Conservation (phyloP, 176 grass and related monocot species). For the Panicum miliaceum region DNA sequence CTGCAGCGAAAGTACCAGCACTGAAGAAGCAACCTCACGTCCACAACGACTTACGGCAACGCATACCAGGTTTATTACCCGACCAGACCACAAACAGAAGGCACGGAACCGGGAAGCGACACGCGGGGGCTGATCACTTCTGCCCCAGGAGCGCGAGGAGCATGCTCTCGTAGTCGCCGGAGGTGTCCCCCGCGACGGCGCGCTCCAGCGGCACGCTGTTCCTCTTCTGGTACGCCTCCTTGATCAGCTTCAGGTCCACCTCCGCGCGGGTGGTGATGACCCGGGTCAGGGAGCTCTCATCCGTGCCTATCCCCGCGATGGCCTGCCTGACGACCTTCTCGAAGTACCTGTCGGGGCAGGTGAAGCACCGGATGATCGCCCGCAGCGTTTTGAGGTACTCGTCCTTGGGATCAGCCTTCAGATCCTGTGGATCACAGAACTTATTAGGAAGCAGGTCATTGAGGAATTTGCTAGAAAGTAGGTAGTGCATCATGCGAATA, state of each 20-base stretch:
- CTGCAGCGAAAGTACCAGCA: not conserved
- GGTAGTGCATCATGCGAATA: not conserved
- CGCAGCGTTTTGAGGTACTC: conserved; percentile 77
- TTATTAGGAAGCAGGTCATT: not conserved
- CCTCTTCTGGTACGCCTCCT: conserved; percentile 80
- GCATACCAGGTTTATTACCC: conserved; percentile 35
- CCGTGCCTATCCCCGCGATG: conserved; percentile 68
- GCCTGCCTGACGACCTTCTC: conserved; percentile 79
- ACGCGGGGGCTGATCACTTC: conserved; percentile 40
- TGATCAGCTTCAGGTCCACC: conserved; percentile 81
- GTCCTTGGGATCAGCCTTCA: conserved; percentile 88
- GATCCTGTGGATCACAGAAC: conserved; percentile 49
- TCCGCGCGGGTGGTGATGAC: conserved; percentile 83
- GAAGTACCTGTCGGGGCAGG: conserved; percentile 70
- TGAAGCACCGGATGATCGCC: conserved; percentile 70
- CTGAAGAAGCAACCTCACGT: conserved; percentile 5
- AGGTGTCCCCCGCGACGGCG: conserved; percentile 67
- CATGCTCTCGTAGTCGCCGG: conserved; percentile 78
- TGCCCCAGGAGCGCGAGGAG: conserved; percentile 78
- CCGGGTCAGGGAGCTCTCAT: conserved; percentile 78
- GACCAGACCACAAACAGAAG: not conserved
- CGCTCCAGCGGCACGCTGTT: conserved; percentile 71
- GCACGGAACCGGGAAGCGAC: not conserved
- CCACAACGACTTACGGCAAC: not conserved
- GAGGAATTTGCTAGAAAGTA: not conserved